phyloP scores from a whole-genome alignment of 768 basidiomycete genomes.

The Tylopilus vinaceipallidus region DNA sequence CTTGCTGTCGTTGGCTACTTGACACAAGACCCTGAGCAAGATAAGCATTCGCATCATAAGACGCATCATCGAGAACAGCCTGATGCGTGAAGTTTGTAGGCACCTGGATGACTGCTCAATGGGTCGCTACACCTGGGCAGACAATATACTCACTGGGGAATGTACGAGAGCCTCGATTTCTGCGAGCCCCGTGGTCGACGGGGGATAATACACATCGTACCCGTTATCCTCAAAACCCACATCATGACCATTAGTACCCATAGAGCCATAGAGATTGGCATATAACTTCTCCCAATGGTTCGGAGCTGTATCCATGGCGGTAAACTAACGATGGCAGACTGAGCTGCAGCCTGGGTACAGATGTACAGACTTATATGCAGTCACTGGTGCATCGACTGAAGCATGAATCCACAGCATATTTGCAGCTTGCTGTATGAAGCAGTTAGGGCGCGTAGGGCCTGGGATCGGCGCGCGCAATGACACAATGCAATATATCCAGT shows the following conservation, averaged over 20 bases:
- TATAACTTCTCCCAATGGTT: slow-evolving; percentile 7
- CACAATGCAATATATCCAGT: background rate
- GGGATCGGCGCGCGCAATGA: background rate
- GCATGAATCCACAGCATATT: slow-evolving; percentile 20
- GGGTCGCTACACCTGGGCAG: background rate
- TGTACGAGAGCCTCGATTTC: background rate
- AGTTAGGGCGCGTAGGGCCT: background rate
- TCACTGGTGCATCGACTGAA: background rate
- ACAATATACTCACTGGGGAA: slow-evolving; percentile 12
- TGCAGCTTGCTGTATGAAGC: slow-evolving; percentile 25
- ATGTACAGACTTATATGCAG: slow-evolving; percentile 13
- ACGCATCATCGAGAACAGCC: background rate
- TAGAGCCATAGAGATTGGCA: background rate
- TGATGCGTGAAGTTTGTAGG: background rate
- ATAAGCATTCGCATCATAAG: background rate
- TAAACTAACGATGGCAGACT: background rate
- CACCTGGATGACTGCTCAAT: slow-evolving; percentile 12
- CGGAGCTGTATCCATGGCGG: slow-evolving; percentile 17
- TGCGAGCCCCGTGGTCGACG: background rate
- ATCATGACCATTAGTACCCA: background rate
- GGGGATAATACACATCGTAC: background rate
- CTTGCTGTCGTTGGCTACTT: slow-evolving; percentile 6
- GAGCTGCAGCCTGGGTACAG: background rate
- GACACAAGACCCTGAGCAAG: background rate
- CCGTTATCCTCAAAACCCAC: background rate